Evolutionary conservation across 2,329 filamentous ascomycete species (phyloP).

Genomic region (Neofusicoccum sp.): DNA sequence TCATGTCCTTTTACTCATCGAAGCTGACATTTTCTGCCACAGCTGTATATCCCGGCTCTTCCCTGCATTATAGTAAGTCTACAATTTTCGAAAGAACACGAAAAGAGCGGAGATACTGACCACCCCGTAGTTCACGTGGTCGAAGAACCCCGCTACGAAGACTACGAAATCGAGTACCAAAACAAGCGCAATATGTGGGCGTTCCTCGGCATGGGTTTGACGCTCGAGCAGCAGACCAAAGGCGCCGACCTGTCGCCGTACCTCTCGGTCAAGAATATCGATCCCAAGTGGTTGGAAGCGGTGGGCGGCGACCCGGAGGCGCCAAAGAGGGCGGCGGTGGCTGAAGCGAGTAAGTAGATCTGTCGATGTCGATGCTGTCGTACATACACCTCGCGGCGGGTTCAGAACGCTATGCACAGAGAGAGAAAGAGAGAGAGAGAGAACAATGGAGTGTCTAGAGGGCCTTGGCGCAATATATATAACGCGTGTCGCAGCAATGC

Average conservation of each 20-base stretch:
- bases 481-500: no score
- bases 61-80: constrained; percentile 46
- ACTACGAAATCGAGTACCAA: constrained; percentile 42
- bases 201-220: constrained; percentile 43
- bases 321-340: background rate
- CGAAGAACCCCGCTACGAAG: constrained; percentile 41
- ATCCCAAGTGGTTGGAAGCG: constrained; percentile 41
- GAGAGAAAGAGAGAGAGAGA: no score
- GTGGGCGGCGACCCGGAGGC: constrained; percentile 22
- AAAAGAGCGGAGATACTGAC: background rate
- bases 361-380: no score
- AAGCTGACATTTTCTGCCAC: constrained; percentile 17
- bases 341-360: background rate
- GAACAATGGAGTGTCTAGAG: no score
- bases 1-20: background rate
- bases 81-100: no score
- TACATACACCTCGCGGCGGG: no score
- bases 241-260: constrained; percentile 40
- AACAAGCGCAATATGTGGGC: constrained; percentile 43
- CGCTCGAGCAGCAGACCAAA: constrained; percentile 25
- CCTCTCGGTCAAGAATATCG: constrained; percentile 40
- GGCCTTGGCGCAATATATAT: no score
- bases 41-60: constrained; percentile 52
- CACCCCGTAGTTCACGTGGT: constrained; percentile 32
- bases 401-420: no score